Conservation (phyloP, 768 basidiomycete genomes). For the Sporobolomyces roseus region DNA sequence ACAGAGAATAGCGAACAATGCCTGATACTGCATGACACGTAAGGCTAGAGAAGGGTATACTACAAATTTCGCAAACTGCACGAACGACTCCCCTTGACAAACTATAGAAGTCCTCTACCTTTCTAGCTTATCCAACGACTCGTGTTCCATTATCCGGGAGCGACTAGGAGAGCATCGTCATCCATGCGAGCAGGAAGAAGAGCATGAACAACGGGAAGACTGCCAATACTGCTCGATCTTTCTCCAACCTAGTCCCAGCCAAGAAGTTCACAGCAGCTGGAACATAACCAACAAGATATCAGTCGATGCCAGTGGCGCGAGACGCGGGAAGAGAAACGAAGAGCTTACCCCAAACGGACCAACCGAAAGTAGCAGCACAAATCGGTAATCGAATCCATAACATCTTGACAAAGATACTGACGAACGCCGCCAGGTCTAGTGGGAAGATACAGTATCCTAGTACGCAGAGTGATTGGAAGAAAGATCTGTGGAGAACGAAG, state of each 20-base stretch:
- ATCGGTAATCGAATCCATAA: constrained; percentile 85
- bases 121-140: too few species aligned
- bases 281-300: too few species aligned
- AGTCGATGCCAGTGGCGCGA: too few species aligned
- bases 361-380: constrained; percentile 80
- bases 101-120: too few species aligned
- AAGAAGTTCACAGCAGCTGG: constrained; percentile 93
- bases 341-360: constrained; percentile 87
- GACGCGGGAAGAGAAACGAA: background rate
- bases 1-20: too few species aligned
- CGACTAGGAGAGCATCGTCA: constrained; percentile 43
- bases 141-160: too few species aligned
- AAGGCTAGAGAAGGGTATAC: too few species aligned
- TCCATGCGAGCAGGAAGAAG: constrained; percentile 44
- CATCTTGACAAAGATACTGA: constrained; percentile 75
- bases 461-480: constrained; percentile 93
- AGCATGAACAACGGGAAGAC: constrained; percentile 72
- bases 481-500: constrained; percentile 48
- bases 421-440: constrained; percentile 79
- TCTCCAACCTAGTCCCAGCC: constrained; percentile 82
- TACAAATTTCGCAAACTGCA: too few species aligned
- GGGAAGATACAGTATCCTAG: constrained; percentile 94
- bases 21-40: too few species aligned
- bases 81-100: too few species aligned
- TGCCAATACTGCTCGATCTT: constrained; percentile 78